Conservation (phyloP, 2,329 filamentous ascomycete species). For the Fusarium circinatum region DNA sequence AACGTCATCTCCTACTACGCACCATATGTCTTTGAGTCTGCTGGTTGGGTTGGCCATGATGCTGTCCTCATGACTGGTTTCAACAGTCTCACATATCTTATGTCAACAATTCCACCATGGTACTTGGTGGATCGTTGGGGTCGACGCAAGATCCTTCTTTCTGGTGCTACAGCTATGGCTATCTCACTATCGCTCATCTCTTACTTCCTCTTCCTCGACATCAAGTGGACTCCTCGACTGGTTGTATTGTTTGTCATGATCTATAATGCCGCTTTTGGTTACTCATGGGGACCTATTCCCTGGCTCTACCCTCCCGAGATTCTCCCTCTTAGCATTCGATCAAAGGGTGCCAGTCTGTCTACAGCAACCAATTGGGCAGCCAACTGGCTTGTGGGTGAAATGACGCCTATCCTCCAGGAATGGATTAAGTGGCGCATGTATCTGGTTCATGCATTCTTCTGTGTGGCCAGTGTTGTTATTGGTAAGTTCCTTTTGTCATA, state of each 20-base stretch:
- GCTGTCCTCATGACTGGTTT: conserved; percentile 98
- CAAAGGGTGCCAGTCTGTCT: conserved; percentile 95
- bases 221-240: conserved; percentile 79
- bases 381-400: conserved; percentile 95
- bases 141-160: conserved; percentile 87
- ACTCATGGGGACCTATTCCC: conserved; percentile 94
- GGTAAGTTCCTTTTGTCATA: conserved; percentile 70
- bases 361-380: conserved; percentile 98
- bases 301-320: conserved; percentile 99
- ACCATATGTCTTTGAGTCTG: conserved; percentile 94
- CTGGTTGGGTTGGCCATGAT: conserved; percentile 91
- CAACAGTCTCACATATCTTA: conserved; percentile 88
- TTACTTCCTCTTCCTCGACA: conserved; percentile 93
- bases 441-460: conserved; percentile 96
- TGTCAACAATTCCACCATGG: conserved; percentile 95
- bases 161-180: conserved; percentile 89
- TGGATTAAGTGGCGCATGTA: conserved; percentile 95
- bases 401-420: conserved; percentile 93
- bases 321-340: conserved; percentile 92
- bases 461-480: conserved; percentile 92
- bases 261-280: conserved; percentile 97
- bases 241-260: conserved; percentile 98
- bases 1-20: conserved; percentile 99
- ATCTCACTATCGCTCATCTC: conserved; percentile 89
- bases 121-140: conserved; percentile 95